Evolutionary conservation across 352 stramenopile genomes (phyloP), one percentile per base, ranked within the genome.

Genomic region (Phytophthora syringae): DNA sequence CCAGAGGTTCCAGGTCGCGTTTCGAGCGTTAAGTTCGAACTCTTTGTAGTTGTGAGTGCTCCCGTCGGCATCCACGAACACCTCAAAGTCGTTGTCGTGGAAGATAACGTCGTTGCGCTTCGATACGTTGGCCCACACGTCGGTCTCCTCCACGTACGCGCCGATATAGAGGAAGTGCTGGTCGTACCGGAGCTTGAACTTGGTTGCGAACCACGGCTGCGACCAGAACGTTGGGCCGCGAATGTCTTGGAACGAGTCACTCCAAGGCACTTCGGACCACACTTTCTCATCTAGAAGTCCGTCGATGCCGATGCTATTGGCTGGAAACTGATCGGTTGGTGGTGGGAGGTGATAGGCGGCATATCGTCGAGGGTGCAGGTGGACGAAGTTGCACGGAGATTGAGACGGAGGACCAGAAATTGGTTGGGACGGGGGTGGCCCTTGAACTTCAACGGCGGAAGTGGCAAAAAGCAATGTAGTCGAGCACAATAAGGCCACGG

Each of bases 11-110:
- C 89, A 98, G 25, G 88, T 90, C 30, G 87, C 84, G 63, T 97
- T 97, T 34, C 86, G 61, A 9, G 89, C 83, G 63, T 98, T 98
- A 7, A 97, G 47, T 67, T 98, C 92, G 27, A 97, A 78, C 77
- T 98, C 92, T 70, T 97, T 97, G 80, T 98, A 98, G 65, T 92
- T 80, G 72, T 95, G 84, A 21, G 84, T 89, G 22, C 30, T 86
- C 7, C 78, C 83, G 34, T 80, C 74, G 1, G 88, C 72, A 70
- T 98, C 90, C 22, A 97, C 76, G 66, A 98, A 97, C 10, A 97
- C 88, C 66, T 98, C 89, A 72, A 97, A 97, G 76, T 98, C 92
- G 48, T 95, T 97, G 76, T 98, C 92, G 36, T 86, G 75, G 53
- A 93, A 95, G 25, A 94, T 70, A 4, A 95, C 80, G 1, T 77